phyloP scores from a whole-genome alignment of 2,329 filamentous ascomycete genomes.

The Cladobotryum mycophilum region DNA sequence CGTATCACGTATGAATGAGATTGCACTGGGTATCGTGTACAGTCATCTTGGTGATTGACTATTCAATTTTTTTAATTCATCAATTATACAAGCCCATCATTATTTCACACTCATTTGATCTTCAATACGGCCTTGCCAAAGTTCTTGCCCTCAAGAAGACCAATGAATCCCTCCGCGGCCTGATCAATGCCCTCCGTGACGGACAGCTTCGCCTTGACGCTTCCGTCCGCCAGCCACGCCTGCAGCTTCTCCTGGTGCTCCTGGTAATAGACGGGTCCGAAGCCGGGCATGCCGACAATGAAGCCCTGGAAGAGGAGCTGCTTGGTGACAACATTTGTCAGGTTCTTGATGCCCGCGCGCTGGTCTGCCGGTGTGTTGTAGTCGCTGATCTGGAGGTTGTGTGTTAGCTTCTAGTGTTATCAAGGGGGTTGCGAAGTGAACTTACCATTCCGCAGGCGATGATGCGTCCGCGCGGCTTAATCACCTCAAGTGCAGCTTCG shows the following conservation, averaged over 20 bases:
- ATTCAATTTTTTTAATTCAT: no score
- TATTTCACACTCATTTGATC: background rate
- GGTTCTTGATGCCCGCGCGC: slow-evolving; percentile 59
- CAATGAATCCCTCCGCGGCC: slow-evolving; percentile 16
- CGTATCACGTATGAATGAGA: no score
- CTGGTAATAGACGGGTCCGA: slow-evolving; percentile 58
- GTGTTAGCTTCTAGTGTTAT: accelerated
- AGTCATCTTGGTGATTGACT: no score
- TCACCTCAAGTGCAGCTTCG: slow-evolving; percentile 36
- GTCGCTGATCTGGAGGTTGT: slow-evolving; percentile 49
- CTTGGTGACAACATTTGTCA: slow-evolving; percentile 60
- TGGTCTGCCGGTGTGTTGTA: slow-evolving; percentile 59
- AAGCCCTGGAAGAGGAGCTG: slow-evolving; percentile 69
- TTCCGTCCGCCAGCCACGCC: slow-evolving; percentile 70
- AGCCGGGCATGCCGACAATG: slow-evolving; percentile 59
- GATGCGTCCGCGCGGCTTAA: slow-evolving; percentile 61
- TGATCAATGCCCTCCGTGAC: slow-evolving; percentile 74
- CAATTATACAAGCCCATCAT: no score
- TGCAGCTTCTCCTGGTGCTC: slow-evolving; percentile 72
- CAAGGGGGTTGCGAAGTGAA: background rate
- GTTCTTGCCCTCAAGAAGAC: background rate
- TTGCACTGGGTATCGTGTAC: no score
- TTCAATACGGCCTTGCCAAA: slow-evolving; percentile 1
- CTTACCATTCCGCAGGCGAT: slow-evolving; percentile 56
- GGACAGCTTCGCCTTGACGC: slow-evolving; percentile 62